Evolutionary conservation across 2,329 filamentous ascomycete species (phyloP).

Genomic region (Metarhizium brunneum): DNA sequence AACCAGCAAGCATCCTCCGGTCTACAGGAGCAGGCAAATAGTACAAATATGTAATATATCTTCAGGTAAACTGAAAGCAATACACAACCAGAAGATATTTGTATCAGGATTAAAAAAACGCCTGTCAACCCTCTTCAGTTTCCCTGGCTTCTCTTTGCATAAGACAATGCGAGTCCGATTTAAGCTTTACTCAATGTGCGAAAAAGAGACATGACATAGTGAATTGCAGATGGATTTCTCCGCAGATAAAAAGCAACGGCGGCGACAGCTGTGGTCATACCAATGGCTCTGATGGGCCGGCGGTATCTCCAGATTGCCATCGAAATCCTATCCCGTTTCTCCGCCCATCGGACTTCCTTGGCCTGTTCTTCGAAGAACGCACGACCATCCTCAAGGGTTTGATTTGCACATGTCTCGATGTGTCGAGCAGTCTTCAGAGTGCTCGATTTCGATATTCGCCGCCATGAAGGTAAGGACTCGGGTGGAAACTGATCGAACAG

Average conservation of each 20-base stretch:
- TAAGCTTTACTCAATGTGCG: slow-evolving; percentile 2
- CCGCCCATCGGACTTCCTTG: slow-evolving; percentile 58
- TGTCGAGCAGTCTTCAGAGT: slow-evolving; percentile 75
- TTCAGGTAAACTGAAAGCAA: not conserved
- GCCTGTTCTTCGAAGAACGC: slow-evolving; percentile 62
- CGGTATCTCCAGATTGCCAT: slow-evolving; percentile 53
- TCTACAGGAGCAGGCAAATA: not conserved
- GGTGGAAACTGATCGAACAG: slow-evolving; percentile 64
- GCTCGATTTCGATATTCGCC: slow-evolving; percentile 61
- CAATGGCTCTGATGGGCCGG: slow-evolving; percentile 50
- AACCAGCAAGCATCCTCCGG: not conserved
- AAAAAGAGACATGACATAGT: slow-evolving; percentile 18
- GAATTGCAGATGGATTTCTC: slow-evolving; percentile 29
- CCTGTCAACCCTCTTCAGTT: not conserved
- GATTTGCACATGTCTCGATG: slow-evolving; percentile 35
- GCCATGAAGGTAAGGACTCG: slow-evolving; percentile 62
- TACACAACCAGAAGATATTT: not conserved
- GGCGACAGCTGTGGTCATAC: slow-evolving; percentile 57
- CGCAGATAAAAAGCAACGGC: slow-evolving; percentile 59
- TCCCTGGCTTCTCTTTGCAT: not conserved
- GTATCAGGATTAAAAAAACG: not conserved
- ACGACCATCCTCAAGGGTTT: slow-evolving; percentile 58
- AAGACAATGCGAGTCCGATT: not conserved
- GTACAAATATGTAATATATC: not conserved
- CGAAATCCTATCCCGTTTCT: slow-evolving; percentile 29